Base-by-base conservation (phyloP, 176 grass and related monocot species). In the Typha latifolia region DNA sequence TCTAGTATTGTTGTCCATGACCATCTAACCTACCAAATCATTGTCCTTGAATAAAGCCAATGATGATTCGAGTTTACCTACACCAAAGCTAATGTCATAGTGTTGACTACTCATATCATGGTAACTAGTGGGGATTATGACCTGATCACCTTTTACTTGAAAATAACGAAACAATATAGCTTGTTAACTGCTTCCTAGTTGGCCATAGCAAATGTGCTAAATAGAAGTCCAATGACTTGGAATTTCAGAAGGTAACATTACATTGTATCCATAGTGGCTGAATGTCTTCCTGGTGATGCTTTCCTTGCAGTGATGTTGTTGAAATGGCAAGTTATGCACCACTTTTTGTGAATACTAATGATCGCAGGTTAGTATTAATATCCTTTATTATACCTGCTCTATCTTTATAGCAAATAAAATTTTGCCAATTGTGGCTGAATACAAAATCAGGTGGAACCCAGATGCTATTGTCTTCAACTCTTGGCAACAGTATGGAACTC, bases 391-490 rank as follows among this genome's bases (percentile, higher is more conserved):
- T 26, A 57, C 52, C 19, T 57, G 19, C 76, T 43, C 0, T 51
- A 51, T 53, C 12, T 76, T 77, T 68, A 37, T 49, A 12, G 5
- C 53, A 15, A 49, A 61, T 49, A 47, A 14, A 0, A 16, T 29
- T 75, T 8, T 74, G 47, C 51, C 18, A 61, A 22, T 49, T 74
- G 18, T 19, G 37, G 72, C 47, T 21, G 20, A 47, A 47, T 65
- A 47, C 18, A 76, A 11, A 69, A 69, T n/a, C 78, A 95, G 84
- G 55, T 90, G 86, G 91, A 95, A 79, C 66, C 91, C 91, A 55
- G 91, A 90, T 21, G 84, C 91, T 12, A 87, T 90, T 15, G 91
- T 95, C 26, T 95, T 82, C 69, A 87, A 95, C 69, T 95, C 91
- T 3, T 77, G 84, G 80, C 84, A 96, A 24, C 73, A 82, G 21